These are phyloP conservation scores for Chondrostereum purpureum DNA, from an alignment of 1,284 basidiomycete species.

Conservation along the genomic window DNA sequence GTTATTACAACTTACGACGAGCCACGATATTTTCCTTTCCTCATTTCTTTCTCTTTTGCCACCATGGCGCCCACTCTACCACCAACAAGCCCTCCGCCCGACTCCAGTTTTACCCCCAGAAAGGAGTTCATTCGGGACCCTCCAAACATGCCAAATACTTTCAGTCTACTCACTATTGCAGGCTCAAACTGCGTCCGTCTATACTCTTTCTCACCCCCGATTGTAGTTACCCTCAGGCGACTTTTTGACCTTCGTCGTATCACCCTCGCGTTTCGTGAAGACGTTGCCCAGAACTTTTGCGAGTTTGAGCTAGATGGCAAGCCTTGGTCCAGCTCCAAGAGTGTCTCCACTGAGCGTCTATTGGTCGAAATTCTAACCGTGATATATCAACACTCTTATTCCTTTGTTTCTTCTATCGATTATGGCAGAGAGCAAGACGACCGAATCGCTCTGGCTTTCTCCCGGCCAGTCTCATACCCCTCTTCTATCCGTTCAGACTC, in stretches of 20 bases:
- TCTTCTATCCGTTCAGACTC: constrained; percentile 22
- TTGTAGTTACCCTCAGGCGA: constrained; percentile 46
- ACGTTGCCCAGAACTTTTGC: constrained; percentile 49
- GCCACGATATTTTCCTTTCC: no score
- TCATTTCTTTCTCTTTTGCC: no score
- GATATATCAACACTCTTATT: constrained; percentile 57
- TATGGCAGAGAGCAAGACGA: constrained; percentile 74
- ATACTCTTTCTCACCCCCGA: constrained; percentile 54
- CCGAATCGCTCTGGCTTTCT: constrained; percentile 62
- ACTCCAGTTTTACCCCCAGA: constrained; percentile 49
- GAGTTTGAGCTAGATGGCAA: constrained; percentile 63
- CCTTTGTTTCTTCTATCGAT: constrained; percentile 62
- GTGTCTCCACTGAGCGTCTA: constrained; percentile 56
- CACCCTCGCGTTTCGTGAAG: constrained; percentile 44
- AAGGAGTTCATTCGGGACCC: constrained; percentile 64
- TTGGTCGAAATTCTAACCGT: constrained; percentile 59
- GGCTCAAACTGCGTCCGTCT: constrained; percentile 56
- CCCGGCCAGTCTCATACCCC: constrained; percentile 32
- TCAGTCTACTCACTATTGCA: constrained; percentile 62
- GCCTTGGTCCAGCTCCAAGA: constrained; percentile 67
- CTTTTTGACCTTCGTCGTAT: constrained; percentile 44
- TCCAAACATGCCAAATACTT: constrained; percentile 43
- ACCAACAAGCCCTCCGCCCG: constrained; percentile 22
- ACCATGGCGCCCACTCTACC: no score
- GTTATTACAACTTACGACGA: no score